Conservation (phyloP, 352 stramenopile genomes). For the Globisporangium spiculum region DNA sequence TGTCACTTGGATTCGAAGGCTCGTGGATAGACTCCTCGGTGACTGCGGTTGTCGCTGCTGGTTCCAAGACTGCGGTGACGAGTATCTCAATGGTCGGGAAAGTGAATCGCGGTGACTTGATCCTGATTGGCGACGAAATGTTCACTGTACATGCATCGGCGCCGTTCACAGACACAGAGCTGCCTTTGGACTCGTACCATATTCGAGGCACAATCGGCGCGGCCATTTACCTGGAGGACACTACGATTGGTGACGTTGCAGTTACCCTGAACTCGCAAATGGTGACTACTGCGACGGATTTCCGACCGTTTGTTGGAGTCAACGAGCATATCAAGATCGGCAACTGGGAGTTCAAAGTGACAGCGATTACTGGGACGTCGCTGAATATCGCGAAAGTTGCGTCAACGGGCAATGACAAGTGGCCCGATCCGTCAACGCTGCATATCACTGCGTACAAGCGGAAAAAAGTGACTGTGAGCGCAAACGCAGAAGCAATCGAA, state of each 20-base stretch:
- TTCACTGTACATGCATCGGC: conserved; percentile 66
- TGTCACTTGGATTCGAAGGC: conserved; percentile 73
- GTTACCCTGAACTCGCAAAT: conserved; percentile 30
- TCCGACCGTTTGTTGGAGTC: conserved; percentile 27
- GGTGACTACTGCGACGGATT: conserved; percentile 48
- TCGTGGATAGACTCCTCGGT: conserved; percentile 36
- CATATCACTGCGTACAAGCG: conserved; percentile 66
- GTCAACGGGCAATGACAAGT: conserved; percentile 22
- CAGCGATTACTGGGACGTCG: conserved; percentile 20
- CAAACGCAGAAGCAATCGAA: conserved; percentile 47
- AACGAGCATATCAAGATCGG: conserved; percentile 65
- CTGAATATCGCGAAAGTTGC: conserved; percentile 40
- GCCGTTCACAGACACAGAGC: conserved; percentile 61
- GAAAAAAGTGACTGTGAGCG: conserved; percentile 61
- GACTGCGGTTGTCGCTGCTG: conserved; percentile 41
- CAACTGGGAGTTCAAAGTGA: conserved; percentile 41
- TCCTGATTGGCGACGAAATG: conserved; percentile 52
- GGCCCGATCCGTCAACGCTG: conserved; percentile 29
- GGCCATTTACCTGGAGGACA: conserved; percentile 52
- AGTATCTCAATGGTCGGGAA: conserved; percentile 48
- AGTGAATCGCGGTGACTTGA: conserved; percentile 63
- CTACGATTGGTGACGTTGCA: conserved; percentile 57
- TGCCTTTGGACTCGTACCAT: conserved; percentile 71
- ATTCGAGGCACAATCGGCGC: conserved; percentile 36
- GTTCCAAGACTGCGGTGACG: conserved; percentile 48